These are phyloP conservation scores for Trifolium subterraneum DNA, from an alignment of 306 rosid genomes.

Conservation along the genomic window DNA sequence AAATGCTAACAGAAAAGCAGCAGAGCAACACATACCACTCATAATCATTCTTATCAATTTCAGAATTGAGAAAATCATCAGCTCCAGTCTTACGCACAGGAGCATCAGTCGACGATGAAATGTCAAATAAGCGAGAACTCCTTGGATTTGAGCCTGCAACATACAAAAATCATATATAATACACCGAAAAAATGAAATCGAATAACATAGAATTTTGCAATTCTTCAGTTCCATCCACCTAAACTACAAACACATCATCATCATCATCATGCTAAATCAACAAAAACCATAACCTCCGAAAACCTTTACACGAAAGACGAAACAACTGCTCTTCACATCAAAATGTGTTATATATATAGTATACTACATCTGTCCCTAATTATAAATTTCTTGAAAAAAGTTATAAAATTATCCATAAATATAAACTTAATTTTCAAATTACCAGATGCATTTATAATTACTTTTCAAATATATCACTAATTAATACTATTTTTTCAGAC, in stretches of 20 bases:
- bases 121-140: slow-evolving; percentile 62
- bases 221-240: neutral
- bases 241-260: neutral
- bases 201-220: neutral
- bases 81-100: slow-evolving; percentile 64
- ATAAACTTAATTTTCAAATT: neutral
- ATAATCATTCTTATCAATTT: slow-evolving; percentile 85
- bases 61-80: slow-evolving; percentile 87
- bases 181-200: slow-evolving; percentile 3
- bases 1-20: slow-evolving; percentile 15
- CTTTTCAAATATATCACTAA: neutral
- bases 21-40: slow-evolving; percentile 68
- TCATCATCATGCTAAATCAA: neutral
- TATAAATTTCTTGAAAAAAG: neutral
- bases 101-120: slow-evolving; percentile 58
- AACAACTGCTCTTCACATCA: neutral
- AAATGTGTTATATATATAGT: neutral
- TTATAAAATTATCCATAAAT: neutral
- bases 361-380: neutral
- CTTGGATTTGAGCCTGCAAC: slow-evolving; percentile 62
- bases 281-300: neutral
- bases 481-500: neutral
- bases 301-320: neutral
- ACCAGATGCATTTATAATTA: neutral
- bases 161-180: neutral